Base-by-base conservation (phyloP, 257 asterid species). In the Fraxinus quadrangulata region DNA sequence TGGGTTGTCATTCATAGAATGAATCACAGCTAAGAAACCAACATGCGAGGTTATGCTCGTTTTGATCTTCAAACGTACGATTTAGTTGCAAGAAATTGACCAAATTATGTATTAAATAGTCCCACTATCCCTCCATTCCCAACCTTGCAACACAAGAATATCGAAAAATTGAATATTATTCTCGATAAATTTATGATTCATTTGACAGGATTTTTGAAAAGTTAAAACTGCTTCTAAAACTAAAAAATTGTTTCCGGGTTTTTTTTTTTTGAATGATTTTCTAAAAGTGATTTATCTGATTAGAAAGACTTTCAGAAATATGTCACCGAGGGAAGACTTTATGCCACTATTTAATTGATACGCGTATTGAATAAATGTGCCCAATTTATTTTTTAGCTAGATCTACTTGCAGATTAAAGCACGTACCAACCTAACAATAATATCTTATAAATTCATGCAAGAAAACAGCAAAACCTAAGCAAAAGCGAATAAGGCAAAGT, bases 111-210 rank as follows among this genome's bases (percentile, higher is more conserved):
- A 63, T 80, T 75, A 81, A 84, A 40, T 81, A 84, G 74, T 54
- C 80, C 86, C 87, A 86, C 88, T 34, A 85, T 79, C 67, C 13
- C 75, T 31, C 87, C 87, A 90, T 82, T 83, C 67, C 86, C 81
- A 78, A 71, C 40, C 70, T 45, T 67, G 51, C 67, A 73, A 81
- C 24, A n/a, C 66, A n/a, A n/a, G 26, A 51, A 51, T 51, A 3
- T 13, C 3, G 23, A 17, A 16, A 51, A 51, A 40, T 5, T 5
- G 21, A 51, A 51, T 12, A 51, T 19, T 51, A 51, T 72, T 40
- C 39, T 17, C 16, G 12, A 21, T 11, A 2, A 40, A 40, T 40
- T 40, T 40, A 40, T 3, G 16, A 2, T 9, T 40, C 47, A 9
- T 40, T 40, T 40, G 47, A 9, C 47, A 2, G 0, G 2, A 40